A percentile compares a stretch with the other conserved stretches of the same genome.
phyloP scores from a whole-genome alignment of 257 asterid species.

The Orobanche coerulescens region DNA sequence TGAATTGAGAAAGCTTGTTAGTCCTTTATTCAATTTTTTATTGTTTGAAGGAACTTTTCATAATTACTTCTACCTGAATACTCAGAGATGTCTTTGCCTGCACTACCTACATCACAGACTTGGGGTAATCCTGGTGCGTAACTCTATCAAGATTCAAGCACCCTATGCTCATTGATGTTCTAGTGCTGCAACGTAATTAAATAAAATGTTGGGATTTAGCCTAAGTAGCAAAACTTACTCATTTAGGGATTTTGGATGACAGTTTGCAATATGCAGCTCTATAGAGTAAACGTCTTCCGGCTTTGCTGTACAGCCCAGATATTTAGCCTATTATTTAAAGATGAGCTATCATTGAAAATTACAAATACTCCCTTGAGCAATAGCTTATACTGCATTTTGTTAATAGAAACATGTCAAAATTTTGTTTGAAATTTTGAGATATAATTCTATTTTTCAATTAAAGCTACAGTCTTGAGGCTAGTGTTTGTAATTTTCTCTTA shows the following conservation, averaged over 20 bases:
- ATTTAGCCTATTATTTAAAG: too few species aligned
- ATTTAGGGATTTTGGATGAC: background rate
- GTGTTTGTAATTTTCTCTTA: background rate
- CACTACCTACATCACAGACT: constrained; percentile 70
- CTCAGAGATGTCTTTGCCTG: constrained; percentile 98
- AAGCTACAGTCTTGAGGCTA: background rate
- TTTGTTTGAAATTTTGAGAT: background rate
- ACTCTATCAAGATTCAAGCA: constrained; percentile 12
- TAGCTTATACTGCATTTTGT: background rate
- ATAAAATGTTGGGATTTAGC: background rate
- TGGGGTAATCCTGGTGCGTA: constrained; percentile 50
- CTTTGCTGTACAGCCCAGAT: too few species aligned
- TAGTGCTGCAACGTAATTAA: background rate
- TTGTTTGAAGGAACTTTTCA: background rate
- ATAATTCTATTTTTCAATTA: too few species aligned
- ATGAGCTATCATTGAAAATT: background rate
- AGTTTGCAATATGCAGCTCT: too few species aligned
- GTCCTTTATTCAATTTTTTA: background rate
- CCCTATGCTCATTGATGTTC: background rate
- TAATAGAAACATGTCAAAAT: background rate
- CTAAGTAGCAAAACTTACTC: background rate
- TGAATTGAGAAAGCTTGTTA: background rate
- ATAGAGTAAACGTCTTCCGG: too few species aligned
- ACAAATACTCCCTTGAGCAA: too few species aligned
- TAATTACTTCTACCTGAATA: constrained; percentile 23